Conservation (phyloP, 768 basidiomycete genomes). For the Psilocybe subaeruginosa region DNA sequence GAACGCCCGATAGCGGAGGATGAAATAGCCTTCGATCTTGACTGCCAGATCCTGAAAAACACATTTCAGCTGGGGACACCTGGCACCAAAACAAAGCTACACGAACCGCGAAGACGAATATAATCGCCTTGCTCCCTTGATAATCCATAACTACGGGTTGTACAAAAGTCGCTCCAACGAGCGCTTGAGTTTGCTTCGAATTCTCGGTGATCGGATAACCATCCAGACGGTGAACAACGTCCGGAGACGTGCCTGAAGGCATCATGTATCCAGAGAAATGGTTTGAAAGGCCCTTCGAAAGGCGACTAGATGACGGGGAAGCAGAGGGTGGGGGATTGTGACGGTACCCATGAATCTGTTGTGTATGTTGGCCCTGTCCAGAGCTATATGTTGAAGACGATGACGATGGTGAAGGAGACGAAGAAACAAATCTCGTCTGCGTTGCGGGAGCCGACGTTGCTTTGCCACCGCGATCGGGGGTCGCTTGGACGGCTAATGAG, state of each 20-base stretch:
- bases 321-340: background rate
- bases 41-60: constrained; percentile 67
- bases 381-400: background rate
- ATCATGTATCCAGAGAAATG: constrained; percentile 21
- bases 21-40: constrained; percentile 66
- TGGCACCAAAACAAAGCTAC: constrained; percentile 22
- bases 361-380: background rate
- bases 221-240: constrained; percentile 45
- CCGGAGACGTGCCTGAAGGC: constrained; percentile 20
- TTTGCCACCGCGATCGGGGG: constrained; percentile 5
- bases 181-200: constrained; percentile 51
- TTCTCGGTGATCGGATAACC: constrained; percentile 47
- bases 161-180: constrained; percentile 66
- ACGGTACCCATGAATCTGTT: background rate
- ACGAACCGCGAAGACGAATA: constrained; percentile 67
- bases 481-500: background rate
- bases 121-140: constrained; percentile 54
- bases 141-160: constrained; percentile 58
- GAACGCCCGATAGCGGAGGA: constrained; percentile 67
- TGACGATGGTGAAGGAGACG: constrained; percentile 5
- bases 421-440: constrained; percentile 16
- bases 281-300: constrained; percentile 9
- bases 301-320: background rate
- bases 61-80: background rate
- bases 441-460: constrained; percentile 17